phyloP scores from a whole-genome alignment of 768 basidiomycete genomes.

The Suillus clintonianus region DNA sequence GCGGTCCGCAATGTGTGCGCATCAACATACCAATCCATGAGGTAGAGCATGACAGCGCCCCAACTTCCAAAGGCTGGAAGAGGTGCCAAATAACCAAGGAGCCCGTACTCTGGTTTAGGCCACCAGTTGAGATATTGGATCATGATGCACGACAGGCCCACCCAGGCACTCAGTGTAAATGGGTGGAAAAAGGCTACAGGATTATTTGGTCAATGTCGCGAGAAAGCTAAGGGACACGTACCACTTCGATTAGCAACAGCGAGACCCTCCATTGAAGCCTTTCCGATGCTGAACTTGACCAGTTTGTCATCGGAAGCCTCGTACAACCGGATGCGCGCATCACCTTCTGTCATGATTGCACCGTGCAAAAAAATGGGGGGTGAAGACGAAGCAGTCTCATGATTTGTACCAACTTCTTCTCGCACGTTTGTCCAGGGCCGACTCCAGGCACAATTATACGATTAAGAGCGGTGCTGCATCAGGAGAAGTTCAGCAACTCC shows the following conservation, averaged over 20 bases:
- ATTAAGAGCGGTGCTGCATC: no score
- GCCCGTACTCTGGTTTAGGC: conserved; percentile 51
- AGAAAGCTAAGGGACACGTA: conserved; percentile 25
- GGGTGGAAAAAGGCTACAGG: conserved; percentile 57
- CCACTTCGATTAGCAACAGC: conserved; percentile 66
- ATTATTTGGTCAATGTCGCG: not conserved
- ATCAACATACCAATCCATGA: conserved; percentile 64
- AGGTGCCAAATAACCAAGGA: conserved; percentile 54
- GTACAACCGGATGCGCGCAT: conserved; percentile 57
- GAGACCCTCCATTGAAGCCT: conserved; percentile 66
- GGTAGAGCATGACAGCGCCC: conserved; percentile 64
- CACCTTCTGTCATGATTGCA: conserved; percentile 39
- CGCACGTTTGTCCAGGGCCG: conserved; percentile 9
- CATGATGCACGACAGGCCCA: conserved; percentile 57
- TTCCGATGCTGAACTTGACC: conserved; percentile 64
- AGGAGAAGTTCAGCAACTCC: not conserved
- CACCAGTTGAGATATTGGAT: conserved; percentile 66
- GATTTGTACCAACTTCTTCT: not conserved
- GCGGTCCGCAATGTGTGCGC: not conserved
- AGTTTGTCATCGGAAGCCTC: conserved; percentile 54
- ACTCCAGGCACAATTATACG: not conserved
- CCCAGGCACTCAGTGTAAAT: conserved; percentile 61
- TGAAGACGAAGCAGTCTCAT: not conserved
- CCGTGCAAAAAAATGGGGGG: not conserved
- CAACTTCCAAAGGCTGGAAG: conserved; percentile 68